Base-by-base conservation (phyloP, 345 rosid species). In the Pugionium cornutum region DNA sequence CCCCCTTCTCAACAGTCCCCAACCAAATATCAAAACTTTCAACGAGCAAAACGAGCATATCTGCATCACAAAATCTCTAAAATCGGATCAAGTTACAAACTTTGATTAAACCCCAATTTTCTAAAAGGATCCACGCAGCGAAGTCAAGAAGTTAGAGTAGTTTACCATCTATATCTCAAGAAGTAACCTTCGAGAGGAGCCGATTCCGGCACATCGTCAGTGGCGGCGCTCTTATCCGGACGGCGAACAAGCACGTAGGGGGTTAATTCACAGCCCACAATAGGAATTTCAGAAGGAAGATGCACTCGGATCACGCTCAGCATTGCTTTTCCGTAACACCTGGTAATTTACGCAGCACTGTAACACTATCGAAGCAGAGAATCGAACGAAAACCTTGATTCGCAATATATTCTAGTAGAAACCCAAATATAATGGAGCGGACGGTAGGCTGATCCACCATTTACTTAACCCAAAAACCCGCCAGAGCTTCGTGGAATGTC, bases 221-320 rank as follows among this genome's bases (percentile, higher is more conserved):
- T 82, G 49, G 80, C 55, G 59, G 70, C 61, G 53, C 72, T 42
- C 84, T 82, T 87, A 49, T 92, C 91, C 1, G 89, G 89, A 10
- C 89, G 92, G 64, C 92, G 86, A 51, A 91, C 63, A 27, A 89
- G 88, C 4, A 95, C 95, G 77, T 91, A 89, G 32, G 99, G 99
- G 69, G 99, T 86, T 53, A 91, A 81, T 80, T 95, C 98, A 62
- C 97, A 89, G 76, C 99, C 99, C 37, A 91, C 98, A 67, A 91
- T 91, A 39, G 99, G 99, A 33, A 91, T 91, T 73, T 95, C 99
- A 67, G 99, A 91, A 63, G 98, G 96, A 44, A 95, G 87, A 80
- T 91, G 96, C 77, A 91, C 86, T 40, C 98, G 91, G 68, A 95
- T 76, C 91, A 95, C 96, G 79, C 88, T 87, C 84, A 95, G 89